These are phyloP conservation scores for Pisolithus microcarpus DNA, from an alignment of 768 basidiomycete genomes.

Conservation along the genomic window DNA sequence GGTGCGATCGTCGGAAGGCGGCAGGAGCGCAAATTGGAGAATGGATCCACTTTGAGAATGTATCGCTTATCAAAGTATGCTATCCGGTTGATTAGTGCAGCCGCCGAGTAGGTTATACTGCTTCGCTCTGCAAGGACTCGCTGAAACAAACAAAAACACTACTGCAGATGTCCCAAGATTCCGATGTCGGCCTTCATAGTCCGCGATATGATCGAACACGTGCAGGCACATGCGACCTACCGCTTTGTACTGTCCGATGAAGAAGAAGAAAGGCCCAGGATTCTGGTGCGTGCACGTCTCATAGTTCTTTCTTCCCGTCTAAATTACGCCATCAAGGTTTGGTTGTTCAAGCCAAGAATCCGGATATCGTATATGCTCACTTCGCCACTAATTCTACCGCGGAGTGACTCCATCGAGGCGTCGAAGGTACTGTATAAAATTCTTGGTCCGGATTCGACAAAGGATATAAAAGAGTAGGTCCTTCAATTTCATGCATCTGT, in stretches of 20 bases:
- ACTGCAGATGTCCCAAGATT: slow-evolving; percentile 30
- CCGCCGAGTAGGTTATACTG: slow-evolving; percentile 50
- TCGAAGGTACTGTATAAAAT: slow-evolving; percentile 86
- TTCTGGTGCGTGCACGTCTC: slow-evolving; percentile 54
- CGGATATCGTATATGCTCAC: slow-evolving; percentile 65
- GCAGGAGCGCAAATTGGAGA: slow-evolving; percentile 39
- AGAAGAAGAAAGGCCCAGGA: slow-evolving; percentile 69
- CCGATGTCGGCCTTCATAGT: slow-evolving; percentile 87
- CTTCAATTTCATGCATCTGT: not conserved
- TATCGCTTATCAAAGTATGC: slow-evolving; percentile 82
- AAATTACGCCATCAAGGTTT: slow-evolving; percentile 47
- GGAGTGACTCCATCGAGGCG: slow-evolving; percentile 53
- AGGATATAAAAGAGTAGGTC: slow-evolving; percentile 18
- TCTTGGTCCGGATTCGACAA: slow-evolving; percentile 50
- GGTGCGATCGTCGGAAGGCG: slow-evolving; percentile 76
- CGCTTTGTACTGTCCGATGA: slow-evolving; percentile 87
- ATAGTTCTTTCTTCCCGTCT: not conserved
- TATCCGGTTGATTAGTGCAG: slow-evolving; percentile 59
- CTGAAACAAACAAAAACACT: not conserved
- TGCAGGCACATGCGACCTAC: slow-evolving; percentile 88
- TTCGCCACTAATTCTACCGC: slow-evolving; percentile 49
- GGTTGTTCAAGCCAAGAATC: slow-evolving; percentile 92
- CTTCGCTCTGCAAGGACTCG: not conserved
- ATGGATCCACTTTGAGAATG: slow-evolving; percentile 30
- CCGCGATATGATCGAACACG: slow-evolving; percentile 86